Evolutionary conservation across 2,329 filamentous ascomycete genomes (phyloP).

Genomic region (Epichloe hybrida): DNA sequence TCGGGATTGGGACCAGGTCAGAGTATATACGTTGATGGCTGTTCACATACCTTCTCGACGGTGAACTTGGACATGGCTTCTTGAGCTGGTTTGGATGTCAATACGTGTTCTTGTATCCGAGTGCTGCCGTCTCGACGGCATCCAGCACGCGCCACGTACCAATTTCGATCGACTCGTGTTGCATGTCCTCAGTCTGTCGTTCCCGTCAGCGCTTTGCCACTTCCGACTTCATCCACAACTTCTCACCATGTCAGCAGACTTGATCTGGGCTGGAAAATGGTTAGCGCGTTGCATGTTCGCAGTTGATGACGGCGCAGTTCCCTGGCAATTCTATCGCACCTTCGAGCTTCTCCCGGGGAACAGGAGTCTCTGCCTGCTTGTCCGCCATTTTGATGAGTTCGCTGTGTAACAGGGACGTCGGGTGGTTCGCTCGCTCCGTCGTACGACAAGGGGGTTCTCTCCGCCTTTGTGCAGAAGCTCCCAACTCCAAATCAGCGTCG

Average conservation of each 20-base stretch:
- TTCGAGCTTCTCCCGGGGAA: slow-evolving; percentile 64
- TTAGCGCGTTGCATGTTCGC: slow-evolving; percentile 4
- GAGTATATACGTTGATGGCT: not conserved
- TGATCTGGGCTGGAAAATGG: slow-evolving; percentile 64
- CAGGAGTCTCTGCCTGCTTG: slow-evolving; percentile 28
- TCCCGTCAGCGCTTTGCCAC: slow-evolving; percentile 16
- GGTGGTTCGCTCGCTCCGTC: not conserved
- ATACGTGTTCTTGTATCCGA: not conserved
- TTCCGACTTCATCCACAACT: not conserved
- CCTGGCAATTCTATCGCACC: slow-evolving; percentile 30
- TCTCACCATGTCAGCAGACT: slow-evolving; percentile 92
- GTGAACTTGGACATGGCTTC: slow-evolving; percentile 51
- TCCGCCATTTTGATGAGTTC: slow-evolving; percentile 22
- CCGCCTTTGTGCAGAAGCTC: not conserved
- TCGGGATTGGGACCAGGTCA: not conserved
- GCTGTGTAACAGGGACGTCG: not conserved
- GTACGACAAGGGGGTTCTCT: not conserved
- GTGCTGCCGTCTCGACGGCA: not conserved
- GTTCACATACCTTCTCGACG: slow-evolving; percentile 40
- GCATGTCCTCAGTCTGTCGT: slow-evolving; percentile 85
- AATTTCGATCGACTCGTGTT: slow-evolving; percentile 87
- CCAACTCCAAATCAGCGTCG: not conserved
- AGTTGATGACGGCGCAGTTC: not conserved
- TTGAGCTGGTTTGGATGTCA: slow-evolving; percentile 30
- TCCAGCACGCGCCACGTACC: slow-evolving; percentile 42